phyloP scores from a whole-genome alignment of 306 rosid genomes.

The Begonia peltatifolia region DNA sequence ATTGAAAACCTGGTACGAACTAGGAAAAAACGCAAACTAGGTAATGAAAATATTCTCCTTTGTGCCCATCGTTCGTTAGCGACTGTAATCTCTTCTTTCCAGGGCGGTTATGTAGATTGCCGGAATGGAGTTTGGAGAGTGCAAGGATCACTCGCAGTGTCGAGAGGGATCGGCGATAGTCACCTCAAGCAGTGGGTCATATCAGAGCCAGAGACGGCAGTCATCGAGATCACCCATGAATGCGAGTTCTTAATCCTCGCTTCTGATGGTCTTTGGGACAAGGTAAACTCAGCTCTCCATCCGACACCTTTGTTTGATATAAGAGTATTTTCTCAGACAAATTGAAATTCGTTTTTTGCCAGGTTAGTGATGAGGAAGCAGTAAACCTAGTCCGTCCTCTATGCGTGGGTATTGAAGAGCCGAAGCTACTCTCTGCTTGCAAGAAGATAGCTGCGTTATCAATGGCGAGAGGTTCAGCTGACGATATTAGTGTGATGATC shows the following conservation, averaged over 20 bases:
- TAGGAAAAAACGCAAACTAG: too few species aligned
- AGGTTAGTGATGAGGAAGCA: slow-evolving; percentile 38
- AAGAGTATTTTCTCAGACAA: neutral
- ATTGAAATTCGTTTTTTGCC: neutral
- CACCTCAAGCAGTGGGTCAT: slow-evolving; percentile 38
- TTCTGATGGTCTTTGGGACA: slow-evolving; percentile 50
- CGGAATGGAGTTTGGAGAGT: slow-evolving; percentile 36
- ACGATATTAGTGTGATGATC: slow-evolving; percentile 37
- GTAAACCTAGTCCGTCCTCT: slow-evolving; percentile 29
- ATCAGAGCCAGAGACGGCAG: slow-evolving; percentile 36
- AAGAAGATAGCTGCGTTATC: slow-evolving; percentile 29
- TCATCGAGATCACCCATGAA: slow-evolving; percentile 15
- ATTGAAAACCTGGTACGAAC: slow-evolving; percentile 26
- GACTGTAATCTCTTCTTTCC: neutral
- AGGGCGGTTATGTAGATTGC: slow-evolving; percentile 43
- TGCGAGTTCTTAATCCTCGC: slow-evolving; percentile 41
- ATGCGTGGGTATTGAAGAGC: slow-evolving; percentile 18
- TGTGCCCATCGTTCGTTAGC: neutral
- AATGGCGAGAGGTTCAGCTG: slow-evolving; percentile 25
- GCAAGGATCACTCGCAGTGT: slow-evolving; percentile 41
- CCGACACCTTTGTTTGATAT: neutral
- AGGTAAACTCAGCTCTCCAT: slow-evolving; percentile 14
- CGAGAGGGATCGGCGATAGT: slow-evolving; percentile 34
- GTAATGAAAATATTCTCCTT: neutral
- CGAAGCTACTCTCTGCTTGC: slow-evolving; percentile 24